Evolutionary conservation across 2,329 filamentous ascomycete genomes (phyloP), one percentile per base, ranked within the genome.

Genomic region (Ceratocystis destructans): DNA sequence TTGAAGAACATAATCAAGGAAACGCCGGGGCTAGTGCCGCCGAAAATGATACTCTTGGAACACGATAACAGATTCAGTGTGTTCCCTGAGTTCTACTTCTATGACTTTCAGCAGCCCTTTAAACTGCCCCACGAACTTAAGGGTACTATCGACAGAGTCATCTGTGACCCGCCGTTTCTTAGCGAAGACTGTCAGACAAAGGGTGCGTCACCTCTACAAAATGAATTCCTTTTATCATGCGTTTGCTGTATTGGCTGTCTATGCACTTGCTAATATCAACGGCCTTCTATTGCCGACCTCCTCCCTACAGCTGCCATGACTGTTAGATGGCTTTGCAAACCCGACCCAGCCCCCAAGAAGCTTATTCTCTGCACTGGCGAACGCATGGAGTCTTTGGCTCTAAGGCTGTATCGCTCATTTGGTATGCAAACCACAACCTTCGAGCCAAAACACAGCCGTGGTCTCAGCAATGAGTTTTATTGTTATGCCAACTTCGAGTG

Each of bases 141-240:
- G 72, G 83, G 82, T 22, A 77, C 75, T 22, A 82, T 87, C 61
- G 86, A 90, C 74, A 81, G 84, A 65, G 81, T 93, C 68, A 86
- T 92, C 65, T 83, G 82, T 70, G 89, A 94, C 72, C 89, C 89
- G 7, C 89, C 89, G 0, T 93, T 93, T 73, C 78, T 93, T 45
- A 90, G 84, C 73, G 82, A 88, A 69, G 88, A 93, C 72, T 93
- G 89, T 73, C 88, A 93, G 73, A 90, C 87, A 0, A 91, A 90
- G 78, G 79, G 86, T 87, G 71, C 70, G 76, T 71, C 15, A 53
- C 28, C 15, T 12, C 48, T 15, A n/a, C 22, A 22, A 28, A 22
- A 10, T 53, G 48, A 28, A 12, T 25, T 37, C 15, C 33, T 64
- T 17, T 53, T 53, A 5, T 15, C 8, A 28, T 15, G 1, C 48